phyloP scores from a whole-genome alignment of 2,329 filamentous ascomycete genomes.

The Botrytis medusae region DNA sequence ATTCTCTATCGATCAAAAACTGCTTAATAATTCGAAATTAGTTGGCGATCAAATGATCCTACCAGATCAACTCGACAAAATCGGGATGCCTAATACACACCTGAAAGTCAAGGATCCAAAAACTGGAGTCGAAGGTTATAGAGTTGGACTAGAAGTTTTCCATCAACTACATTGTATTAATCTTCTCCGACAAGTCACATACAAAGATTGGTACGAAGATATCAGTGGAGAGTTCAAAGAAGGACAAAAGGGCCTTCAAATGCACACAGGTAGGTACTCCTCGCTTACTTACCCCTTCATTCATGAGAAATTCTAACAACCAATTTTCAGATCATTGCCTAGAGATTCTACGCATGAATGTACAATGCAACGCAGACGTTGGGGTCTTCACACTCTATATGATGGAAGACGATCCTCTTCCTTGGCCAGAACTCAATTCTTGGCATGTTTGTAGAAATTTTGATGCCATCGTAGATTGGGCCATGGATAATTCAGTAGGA shows the following conservation, averaged over 20 bases:
- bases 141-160: conserved; percentile 51
- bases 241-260: conserved; percentile 45
- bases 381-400: conserved; percentile 56
- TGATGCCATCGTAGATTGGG: conserved; percentile 52
- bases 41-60: conserved; percentile 63
- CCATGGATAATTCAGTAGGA: conserved; percentile 50
- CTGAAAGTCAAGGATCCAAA: conserved; percentile 56
- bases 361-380: conserved; percentile 56
- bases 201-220: conserved; percentile 51
- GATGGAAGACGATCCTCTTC: conserved; percentile 45
- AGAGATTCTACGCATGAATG: conserved; percentile 52
- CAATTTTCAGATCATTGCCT: conserved; percentile 50
- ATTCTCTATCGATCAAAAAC: neutral
- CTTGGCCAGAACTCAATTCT: conserved; percentile 57
- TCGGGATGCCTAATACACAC: conserved; percentile 49
- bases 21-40: conserved; percentile 31
- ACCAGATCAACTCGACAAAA: conserved; percentile 51
- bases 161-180: conserved; percentile 45
- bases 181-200: conserved; percentile 46
- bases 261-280: conserved; percentile 41
- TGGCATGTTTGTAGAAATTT: conserved; percentile 56
- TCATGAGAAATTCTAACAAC: neutral
- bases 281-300: neutral
- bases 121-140: conserved; percentile 57
- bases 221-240: conserved; percentile 50